These are phyloP conservation scores for Luffa acutangula DNA, from an alignment of 306 rosid species.

Conservation along the genomic window DNA sequence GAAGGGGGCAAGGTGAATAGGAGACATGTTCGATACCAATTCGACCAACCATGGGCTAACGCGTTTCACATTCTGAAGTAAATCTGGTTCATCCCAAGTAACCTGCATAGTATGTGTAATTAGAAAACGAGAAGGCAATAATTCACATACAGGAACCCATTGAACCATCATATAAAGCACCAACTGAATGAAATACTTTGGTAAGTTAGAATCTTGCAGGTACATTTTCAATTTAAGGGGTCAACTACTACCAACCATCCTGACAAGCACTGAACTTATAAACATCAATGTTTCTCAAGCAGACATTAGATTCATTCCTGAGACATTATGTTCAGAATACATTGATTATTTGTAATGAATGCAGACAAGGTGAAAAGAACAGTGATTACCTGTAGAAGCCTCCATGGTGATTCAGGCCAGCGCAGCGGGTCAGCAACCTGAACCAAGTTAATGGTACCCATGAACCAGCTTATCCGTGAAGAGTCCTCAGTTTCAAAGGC, in stretches of 20 bases:
- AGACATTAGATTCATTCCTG: not conserved
- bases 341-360: not conserved
- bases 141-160: not conserved
- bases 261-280: not conserved
- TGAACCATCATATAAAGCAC: not conserved
- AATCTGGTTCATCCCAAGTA: conserved; percentile 91
- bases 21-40: conserved; percentile 63
- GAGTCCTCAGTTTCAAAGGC: conserved; percentile 90
- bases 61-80: conserved; percentile 78
- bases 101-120: conserved; percentile 35
- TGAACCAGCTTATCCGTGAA: conserved; percentile 76
- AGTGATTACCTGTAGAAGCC: conserved; percentile 75
- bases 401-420: conserved; percentile 97
- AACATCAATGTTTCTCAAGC: not conserved
- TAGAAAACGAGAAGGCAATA: not conserved
- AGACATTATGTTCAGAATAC: not conserved
- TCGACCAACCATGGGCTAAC: conserved; percentile 95
- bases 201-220: not conserved
- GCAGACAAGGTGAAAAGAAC: not conserved
- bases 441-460: conserved; percentile 79
- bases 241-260: not conserved
- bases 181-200: not conserved
- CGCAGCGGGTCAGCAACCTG: conserved; percentile 62
- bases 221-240: not conserved
- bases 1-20: conserved; percentile 64